Evolutionary conservation across 352 stramenopile species (phyloP), one percentile per base, ranked within the genome.

Genomic region (Phytophthora foliorum): DNA sequence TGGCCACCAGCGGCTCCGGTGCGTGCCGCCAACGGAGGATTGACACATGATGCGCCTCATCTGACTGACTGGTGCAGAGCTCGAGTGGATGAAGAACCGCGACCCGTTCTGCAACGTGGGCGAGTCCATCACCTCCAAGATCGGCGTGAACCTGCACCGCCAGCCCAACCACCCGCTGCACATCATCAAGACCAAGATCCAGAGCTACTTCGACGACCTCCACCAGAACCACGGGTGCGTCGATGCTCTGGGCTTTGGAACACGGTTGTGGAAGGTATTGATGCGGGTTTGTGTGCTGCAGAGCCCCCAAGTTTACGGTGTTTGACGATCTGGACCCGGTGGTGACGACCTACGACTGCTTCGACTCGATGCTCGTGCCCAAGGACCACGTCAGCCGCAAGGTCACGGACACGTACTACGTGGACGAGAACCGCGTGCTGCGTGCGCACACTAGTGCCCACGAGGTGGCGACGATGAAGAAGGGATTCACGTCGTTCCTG

Each of bases 171-270:
- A 98, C 71, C 93, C 93, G 57, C 77, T 98, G 53, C 89, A 96
- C 68, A 98, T 98, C 63, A 97, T 98, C 68, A 98, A 97, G 75
- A 92, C 83, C 57, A 97, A 92, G 75, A 98, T 98, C 69, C 90
- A 97, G 62, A 56, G 72, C 27, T 98, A 97, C 76, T 98, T 97
- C 69, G 77, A 94, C 46, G 65, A 82, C n/a, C 69, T 93, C 49
- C 84, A 94, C 50, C 38, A 57, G 24, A 66, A 76, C n/a, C 65
- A 93, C 45, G 80, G 80, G 85, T 92, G 50, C 34, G 67, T 32
- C 38, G 25, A 27, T 50, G 22, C 24, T 48, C 17, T 46, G 32
- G 29, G 13, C 9, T 16, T 29, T 27, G n/a, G 10, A 22, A 49
- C 6, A 27, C 4, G 21, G 8, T 46, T 48, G 13, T 46, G 31